Evolutionary conservation across 176 grass and related monocot genomes (phyloP).

Genomic region (Pontederia crassipes): DNA sequence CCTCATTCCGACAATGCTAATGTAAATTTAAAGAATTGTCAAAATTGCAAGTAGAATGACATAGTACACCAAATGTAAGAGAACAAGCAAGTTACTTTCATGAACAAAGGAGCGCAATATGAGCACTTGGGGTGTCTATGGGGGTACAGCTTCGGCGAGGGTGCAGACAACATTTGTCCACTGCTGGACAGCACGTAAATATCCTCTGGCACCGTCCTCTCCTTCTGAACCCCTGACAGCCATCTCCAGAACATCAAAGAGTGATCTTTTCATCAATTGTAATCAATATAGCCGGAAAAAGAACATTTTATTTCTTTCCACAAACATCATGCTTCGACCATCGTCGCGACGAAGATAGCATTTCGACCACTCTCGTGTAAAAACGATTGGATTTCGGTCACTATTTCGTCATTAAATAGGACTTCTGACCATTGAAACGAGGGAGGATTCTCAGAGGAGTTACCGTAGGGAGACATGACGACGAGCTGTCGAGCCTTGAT

Average conservation of each 20-base stretch:
- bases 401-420: background rate
- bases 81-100: slow-evolving; percentile 46
- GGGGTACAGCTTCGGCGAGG: slow-evolving; percentile 58
- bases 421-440: background rate
- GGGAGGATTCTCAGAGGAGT: background rate
- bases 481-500: slow-evolving; percentile 72
- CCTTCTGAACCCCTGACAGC: slow-evolving; percentile 79
- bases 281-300: background rate
- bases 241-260: background rate
- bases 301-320: too few species aligned
- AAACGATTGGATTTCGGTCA: background rate
- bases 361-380: background rate
- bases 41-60: background rate
- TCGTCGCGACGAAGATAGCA: background rate
- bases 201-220: slow-evolving; percentile 79
- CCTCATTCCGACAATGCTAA: background rate
- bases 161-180: slow-evolving; percentile 47
- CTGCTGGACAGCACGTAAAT: slow-evolving; percentile 69
- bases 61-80: background rate
- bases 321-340: background rate
- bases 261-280: background rate
- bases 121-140: slow-evolving; percentile 80
- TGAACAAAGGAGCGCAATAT: slow-evolving; percentile 89
- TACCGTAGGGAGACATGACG: slow-evolving; percentile 94
- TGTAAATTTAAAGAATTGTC: background rate